Evolutionary conservation across 202 grass and related monocot species (phyloP).

Genomic region (Carex arenaria): DNA sequence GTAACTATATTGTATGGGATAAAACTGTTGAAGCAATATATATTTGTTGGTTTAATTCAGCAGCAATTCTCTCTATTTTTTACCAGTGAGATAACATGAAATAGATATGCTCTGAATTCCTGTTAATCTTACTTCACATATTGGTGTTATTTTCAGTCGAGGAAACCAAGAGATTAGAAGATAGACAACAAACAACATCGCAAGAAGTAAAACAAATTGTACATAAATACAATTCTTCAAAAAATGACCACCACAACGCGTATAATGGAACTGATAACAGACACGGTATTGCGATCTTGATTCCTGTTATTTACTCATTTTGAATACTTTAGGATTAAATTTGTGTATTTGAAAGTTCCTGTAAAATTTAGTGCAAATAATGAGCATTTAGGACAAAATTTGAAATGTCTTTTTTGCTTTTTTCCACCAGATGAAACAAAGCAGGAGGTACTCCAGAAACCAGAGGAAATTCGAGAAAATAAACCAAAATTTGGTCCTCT

Average conservation of each 20-base stretch:
- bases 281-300: background rate
- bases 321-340: background rate
- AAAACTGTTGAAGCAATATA: background rate
- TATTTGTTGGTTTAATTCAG: background rate
- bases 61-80: background rate
- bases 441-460: background rate
- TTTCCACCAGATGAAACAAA: background rate
- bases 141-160: background rate
- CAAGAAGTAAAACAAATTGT: conserved; percentile 12
- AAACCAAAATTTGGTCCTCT: background rate
- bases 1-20: too few relatives aligned
- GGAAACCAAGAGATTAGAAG: conserved; percentile 8
- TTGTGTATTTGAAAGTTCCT: background rate
- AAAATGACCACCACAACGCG: background rate
- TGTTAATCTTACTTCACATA: background rate
- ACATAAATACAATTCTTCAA: conserved; percentile 1
- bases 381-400: background rate
- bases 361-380: background rate
- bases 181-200: conserved; percentile 7
- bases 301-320: background rate
- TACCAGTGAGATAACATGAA: background rate
- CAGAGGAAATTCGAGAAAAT: background rate
- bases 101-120: background rate
- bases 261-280: background rate
- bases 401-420: background rate